A percentile compares a stretch with the other conserved stretches of the same genome.
These are phyloP conservation scores for Globisporangium paddicum DNA, from an alignment of 352 stramenopile genomes.

Conservation along the genomic window DNA sequence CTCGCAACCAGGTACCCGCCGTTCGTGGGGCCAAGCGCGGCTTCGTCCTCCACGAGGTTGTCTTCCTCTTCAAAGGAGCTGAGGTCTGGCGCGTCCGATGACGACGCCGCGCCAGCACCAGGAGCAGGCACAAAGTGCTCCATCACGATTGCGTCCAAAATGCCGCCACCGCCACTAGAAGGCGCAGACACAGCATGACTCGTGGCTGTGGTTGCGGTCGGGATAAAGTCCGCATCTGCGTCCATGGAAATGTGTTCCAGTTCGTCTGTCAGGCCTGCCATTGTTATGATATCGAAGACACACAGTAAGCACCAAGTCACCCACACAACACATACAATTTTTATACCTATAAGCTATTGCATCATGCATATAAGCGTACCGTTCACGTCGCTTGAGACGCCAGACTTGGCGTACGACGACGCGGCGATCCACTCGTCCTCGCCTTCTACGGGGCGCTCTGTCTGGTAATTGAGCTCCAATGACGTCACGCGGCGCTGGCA, in stretches of 20 bases:
- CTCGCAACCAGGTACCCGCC: constrained; percentile 56
- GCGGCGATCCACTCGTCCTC: constrained; percentile 91
- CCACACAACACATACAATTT: too few relatives aligned
- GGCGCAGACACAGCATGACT: neutral
- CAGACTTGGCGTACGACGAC: constrained; percentile 60
- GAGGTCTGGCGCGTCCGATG: constrained; percentile 40
- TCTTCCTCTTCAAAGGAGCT: constrained; percentile 78
- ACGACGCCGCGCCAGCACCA: neutral
- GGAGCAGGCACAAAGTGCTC: constrained; percentile 46
- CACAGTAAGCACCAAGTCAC: neutral
- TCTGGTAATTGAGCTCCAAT: constrained; percentile 73
- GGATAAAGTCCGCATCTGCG: constrained; percentile 12
- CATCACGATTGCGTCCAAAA: constrained; percentile 67
- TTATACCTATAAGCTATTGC: too few relatives aligned
- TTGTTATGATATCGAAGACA: constrained; percentile 3
- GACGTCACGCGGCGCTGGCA: constrained; percentile 79
- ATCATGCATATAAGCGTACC: neutral
- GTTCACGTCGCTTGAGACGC: constrained; percentile 23
- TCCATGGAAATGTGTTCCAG: constrained; percentile 61
- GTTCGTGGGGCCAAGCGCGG: constrained; percentile 23
- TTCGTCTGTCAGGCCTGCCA: constrained; percentile 37
- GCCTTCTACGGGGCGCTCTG: constrained; percentile 61
- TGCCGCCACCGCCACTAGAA: constrained; percentile 17
- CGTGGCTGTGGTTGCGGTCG: neutral
- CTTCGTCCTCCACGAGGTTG: constrained; percentile 65